phyloP scores from a whole-genome alignment of 2,329 filamentous ascomycete species.

The Aspergillus niger region DNA sequence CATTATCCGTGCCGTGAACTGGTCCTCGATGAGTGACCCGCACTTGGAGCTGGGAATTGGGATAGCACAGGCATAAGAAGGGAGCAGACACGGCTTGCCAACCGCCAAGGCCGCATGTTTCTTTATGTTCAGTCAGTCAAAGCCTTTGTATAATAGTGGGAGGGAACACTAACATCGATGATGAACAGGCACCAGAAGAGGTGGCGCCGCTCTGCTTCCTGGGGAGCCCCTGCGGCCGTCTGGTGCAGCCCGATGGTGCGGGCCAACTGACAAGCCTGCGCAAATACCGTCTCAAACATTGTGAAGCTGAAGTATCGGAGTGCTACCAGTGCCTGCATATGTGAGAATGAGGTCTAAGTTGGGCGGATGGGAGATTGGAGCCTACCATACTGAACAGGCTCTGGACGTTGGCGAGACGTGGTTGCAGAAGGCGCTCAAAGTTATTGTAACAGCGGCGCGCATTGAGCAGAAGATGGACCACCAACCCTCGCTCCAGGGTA shows the following conservation, averaged over 20 bases:
- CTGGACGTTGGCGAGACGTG: neutral
- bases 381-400: neutral
- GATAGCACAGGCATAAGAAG: neutral
- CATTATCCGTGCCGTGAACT: neutral
- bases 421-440: neutral
- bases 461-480: neutral
- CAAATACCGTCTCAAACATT: neutral
- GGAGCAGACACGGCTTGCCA: neutral
- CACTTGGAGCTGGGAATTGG: neutral
- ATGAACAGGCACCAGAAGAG: neutral
- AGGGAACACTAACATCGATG: neutral
- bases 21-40: neutral
- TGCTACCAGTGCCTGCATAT: neutral
- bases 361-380: neutral
- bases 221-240: neutral
- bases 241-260: neutral
- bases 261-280: neutral
- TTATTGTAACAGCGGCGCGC: neutral
- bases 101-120: neutral
- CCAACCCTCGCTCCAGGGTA: neutral
- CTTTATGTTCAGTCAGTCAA: neutral
- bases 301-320: neutral
- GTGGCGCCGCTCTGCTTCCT: neutral
- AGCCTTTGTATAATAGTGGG: neutral
- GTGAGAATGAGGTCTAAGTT: neutral